These are phyloP conservation scores for Xylaria sp. DNA, from an alignment of 2,329 filamentous ascomycete genomes.

Conservation along the genomic window DNA sequence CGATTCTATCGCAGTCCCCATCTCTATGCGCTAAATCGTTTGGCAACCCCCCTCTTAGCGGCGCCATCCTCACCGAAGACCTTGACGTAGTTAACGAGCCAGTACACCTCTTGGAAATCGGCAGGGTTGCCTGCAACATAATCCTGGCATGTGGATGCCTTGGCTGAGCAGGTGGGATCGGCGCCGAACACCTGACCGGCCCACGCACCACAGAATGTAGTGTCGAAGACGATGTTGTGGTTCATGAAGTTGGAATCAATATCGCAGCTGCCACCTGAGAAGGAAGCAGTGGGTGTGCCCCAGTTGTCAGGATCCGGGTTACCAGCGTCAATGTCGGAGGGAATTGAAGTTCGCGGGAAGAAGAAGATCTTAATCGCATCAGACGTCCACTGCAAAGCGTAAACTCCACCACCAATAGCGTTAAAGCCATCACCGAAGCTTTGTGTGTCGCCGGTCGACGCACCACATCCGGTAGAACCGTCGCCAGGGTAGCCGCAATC, in stretches of 20 bases:
- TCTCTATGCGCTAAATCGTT: slow-evolving; percentile 43
- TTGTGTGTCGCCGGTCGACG: slow-evolving; percentile 61
- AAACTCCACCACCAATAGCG: slow-evolving; percentile 73
- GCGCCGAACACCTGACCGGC: slow-evolving; percentile 75
- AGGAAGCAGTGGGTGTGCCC: slow-evolving; percentile 75
- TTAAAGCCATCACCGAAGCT: slow-evolving; percentile 80
- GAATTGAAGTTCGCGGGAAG: slow-evolving; percentile 75
- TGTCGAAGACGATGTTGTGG: slow-evolving; percentile 83
- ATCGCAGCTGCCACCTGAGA: slow-evolving; percentile 74
- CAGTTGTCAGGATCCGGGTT: slow-evolving; percentile 75
- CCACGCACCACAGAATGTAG: slow-evolving; percentile 89
- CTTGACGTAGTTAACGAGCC: slow-evolving; percentile 78
- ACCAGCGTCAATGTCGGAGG: slow-evolving; percentile 68
- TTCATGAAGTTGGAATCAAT: slow-evolving; percentile 76
- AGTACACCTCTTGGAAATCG: slow-evolving; percentile 79
- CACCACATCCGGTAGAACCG: slow-evolving; percentile 69
- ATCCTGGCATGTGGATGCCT: slow-evolving; percentile 73
- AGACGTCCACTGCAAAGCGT: slow-evolving; percentile 81
- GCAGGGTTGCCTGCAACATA: slow-evolving; percentile 78
- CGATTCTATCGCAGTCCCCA: slow-evolving; percentile 12
- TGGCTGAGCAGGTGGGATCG: slow-evolving; percentile 67
- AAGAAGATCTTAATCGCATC: slow-evolving; percentile 81
- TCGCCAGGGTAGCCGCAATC: slow-evolving; percentile 67
- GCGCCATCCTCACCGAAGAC: slow-evolving; percentile 59
- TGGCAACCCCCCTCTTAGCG: slow-evolving; percentile 28